Base-by-base conservation (phyloP, 495 filamentous ascomycete genomes). In the Penicillium pancosmium region DNA sequence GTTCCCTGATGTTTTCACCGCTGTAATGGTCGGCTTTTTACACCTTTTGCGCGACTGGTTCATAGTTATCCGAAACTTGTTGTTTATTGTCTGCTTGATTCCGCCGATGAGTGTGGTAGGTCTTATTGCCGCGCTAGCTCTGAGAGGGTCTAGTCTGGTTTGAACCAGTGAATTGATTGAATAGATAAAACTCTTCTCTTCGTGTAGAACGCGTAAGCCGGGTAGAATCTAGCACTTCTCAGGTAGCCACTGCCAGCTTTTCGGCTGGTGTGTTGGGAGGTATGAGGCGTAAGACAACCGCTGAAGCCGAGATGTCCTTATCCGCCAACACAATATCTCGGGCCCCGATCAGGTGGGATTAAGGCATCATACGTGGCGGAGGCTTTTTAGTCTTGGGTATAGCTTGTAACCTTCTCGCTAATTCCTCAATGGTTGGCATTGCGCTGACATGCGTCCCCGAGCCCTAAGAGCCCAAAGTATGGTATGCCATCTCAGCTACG, bases 21-120 rank as follows among this genome's bases (percentile, higher is more conserved):
- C 61, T 68, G 59, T 71, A 71, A 71, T 71, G 68, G 57, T 64
- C 54, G 59, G 55, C 50, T 60, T 63, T 67, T 62, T 52, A 34
- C 33, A 13, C 8, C 18, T 18, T 51, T 21, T 40, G 25, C 15
- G 31, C n/a, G 5, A 50, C 15, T 19, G 27, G 33, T 11, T 35
- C 33, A 36, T 16, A 16, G 23, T 52, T 18, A 16, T 31, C 21
- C 21, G n/a, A 21, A n/a, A 10, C 21, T 56, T 23, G 18, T 44
- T 18, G 8, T 9, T 27, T 15, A 21, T 48, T 48, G 16, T 19
- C 41, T 44, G 41, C 36, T 4, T 44, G 41, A 19, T 19, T 44
- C 41, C 18, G n/a, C 41, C 41, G 16, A 44, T n/a, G 16, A 44
- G 41, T 48, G 8, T 23, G 4, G 11, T 9, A 48, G 19, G 21